A percentile compares a stretch with the other conserved stretches of the same genome.
These are phyloP conservation scores for Chaetomium globosum DNA, from an alignment of 2,329 filamentous ascomycete genomes.

Conservation along the genomic window DNA sequence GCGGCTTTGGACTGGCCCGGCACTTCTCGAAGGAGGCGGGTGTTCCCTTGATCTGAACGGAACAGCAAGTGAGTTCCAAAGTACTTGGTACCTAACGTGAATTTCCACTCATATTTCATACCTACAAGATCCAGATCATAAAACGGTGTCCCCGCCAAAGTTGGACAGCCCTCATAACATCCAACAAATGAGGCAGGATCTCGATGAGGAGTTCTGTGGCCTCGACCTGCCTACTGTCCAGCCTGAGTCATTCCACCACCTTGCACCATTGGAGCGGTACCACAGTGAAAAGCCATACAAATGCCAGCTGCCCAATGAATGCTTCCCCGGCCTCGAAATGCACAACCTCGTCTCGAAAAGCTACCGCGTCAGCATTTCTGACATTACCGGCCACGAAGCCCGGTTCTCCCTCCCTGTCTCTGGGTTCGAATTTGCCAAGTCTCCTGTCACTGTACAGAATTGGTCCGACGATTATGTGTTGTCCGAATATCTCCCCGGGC, in stretches of 20 bases:
- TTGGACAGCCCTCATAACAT: not conserved
- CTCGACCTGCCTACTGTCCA: constrained; percentile 18
- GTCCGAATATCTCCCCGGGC: constrained; percentile 13
- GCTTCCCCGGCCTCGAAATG: constrained; percentile 22
- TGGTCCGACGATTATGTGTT: constrained; percentile 18
- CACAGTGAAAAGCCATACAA: constrained; percentile 23
- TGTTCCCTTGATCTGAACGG: not conserved
- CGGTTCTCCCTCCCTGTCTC: constrained; percentile 17
- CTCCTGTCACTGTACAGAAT: constrained; percentile 1
- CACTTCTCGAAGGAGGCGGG: not conserved
- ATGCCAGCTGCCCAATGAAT: constrained; percentile 22
- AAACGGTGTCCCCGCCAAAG: not conserved
- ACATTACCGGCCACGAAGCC: constrained; percentile 17
- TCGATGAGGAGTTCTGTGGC: constrained; percentile 12
- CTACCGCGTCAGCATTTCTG: constrained; percentile 18
- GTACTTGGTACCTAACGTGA: not conserved
- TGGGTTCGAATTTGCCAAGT: constrained; percentile 22
- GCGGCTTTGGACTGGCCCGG: constrained; percentile 17
- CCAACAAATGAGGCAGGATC: constrained; percentile 2
- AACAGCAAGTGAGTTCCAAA: not conserved
- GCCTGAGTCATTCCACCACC: constrained; percentile 20
- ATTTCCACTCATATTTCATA: not conserved
- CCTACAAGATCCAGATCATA: not conserved
- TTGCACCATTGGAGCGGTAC: constrained; percentile 21
- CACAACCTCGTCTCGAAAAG: constrained; percentile 20